A percentile compares a stretch with the other conserved stretches of the same genome.
Evolutionary conservation across 2,329 filamentous ascomycete species (phyloP).

Genomic region (Colletotrichum cereale): DNA sequence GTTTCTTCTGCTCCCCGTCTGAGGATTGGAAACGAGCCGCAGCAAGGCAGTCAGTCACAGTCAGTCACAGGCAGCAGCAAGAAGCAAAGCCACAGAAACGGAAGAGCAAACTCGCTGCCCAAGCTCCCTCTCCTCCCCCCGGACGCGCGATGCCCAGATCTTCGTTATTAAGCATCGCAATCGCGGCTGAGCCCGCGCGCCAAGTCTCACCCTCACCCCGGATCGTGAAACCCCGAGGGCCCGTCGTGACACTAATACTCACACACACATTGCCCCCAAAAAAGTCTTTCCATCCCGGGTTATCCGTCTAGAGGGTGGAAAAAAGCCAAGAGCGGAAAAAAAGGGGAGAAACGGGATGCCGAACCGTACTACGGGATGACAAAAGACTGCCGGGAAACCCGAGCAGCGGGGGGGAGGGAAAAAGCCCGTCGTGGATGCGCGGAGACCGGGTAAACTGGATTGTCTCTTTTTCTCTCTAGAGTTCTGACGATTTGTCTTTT

Average conservation of each 20-base stretch:
- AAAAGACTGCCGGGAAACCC: neutral
- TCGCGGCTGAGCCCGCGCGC: neutral
- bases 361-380: neutral
- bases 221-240: neutral
- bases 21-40: neutral
- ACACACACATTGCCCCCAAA: neutral
- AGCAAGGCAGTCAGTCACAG: neutral
- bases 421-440: neutral
- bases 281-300: no score
- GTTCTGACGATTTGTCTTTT: neutral
- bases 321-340: neutral
- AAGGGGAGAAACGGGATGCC: no score
- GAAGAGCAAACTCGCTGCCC: neutral
- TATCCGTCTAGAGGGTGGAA: no score
- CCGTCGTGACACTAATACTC: neutral
- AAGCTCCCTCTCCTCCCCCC: neutral
- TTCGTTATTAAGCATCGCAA: neutral
- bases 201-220: no score
- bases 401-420: neutral
- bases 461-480: neutral
- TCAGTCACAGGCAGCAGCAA: neutral
- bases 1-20: neutral
- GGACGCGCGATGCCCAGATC: no score
- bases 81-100: neutral
- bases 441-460: neutral